These are phyloP conservation scores for Xerocomellus intermedius DNA, from an alignment of 768 basidiomycete genomes.

Conservation along the genomic window DNA sequence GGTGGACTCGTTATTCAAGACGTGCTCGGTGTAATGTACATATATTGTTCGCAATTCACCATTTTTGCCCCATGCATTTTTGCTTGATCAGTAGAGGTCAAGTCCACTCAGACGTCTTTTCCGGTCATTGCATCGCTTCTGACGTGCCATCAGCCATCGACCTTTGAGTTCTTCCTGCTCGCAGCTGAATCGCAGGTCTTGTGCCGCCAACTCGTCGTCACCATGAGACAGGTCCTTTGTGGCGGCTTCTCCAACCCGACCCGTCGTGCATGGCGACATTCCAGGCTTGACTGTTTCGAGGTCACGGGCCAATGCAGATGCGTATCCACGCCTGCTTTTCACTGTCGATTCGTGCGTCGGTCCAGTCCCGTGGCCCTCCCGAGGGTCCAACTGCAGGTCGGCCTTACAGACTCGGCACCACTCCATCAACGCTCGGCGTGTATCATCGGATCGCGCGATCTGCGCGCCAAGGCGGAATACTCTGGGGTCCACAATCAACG, in stretches of 20 bases:
- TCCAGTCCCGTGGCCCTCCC: neutral
- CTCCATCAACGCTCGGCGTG: conserved; percentile 2
- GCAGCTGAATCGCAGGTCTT: neutral
- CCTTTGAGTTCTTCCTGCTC: conserved; percentile 9
- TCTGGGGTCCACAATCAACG: conserved; percentile 11
- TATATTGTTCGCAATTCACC: neutral
- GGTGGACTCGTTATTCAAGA: neutral
- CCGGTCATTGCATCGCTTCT: neutral
- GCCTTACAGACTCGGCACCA: conserved; percentile 9
- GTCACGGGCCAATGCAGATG: neutral
- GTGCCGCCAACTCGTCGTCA: neutral
- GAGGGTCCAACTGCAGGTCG: neutral
- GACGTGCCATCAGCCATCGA: conserved; percentile 8
- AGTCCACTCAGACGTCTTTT: neutral
- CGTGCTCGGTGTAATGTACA: neutral
- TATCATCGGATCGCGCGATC: conserved; percentile 5
- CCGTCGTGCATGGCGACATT: neutral
- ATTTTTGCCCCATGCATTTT: too few relatives aligned
- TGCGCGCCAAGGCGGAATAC: conserved; percentile 2
- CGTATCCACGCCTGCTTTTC: neutral
- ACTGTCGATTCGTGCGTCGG: neutral
- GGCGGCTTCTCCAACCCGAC: neutral
- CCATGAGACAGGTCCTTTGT: neutral
- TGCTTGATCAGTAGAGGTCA: neutral
- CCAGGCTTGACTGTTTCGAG: neutral